These are phyloP conservation scores for Solanum sparsipilum DNA, from an alignment of 257 asterid species.

Conservation along the genomic window DNA sequence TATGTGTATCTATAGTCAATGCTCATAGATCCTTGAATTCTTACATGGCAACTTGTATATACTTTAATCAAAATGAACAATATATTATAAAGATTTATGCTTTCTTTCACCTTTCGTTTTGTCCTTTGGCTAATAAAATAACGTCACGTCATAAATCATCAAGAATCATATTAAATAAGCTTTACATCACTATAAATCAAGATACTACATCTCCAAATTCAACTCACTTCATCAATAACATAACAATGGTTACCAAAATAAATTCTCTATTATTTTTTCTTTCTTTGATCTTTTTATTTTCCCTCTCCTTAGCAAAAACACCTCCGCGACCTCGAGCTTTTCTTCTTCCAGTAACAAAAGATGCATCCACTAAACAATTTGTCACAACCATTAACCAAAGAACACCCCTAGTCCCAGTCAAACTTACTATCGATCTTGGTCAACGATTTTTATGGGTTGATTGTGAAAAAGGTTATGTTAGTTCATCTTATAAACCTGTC, in stretches of 20 bases:
- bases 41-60: not conserved
- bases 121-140: not conserved
- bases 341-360: slow-evolving; percentile 22
- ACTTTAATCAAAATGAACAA: not conserved
- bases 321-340: slow-evolving; percentile 9
- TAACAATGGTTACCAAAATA: not conserved
- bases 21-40: not conserved
- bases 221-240: not conserved
- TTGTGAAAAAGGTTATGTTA: slow-evolving; percentile 15
- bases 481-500: slow-evolving; percentile 11
- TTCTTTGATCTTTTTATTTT: not conserved
- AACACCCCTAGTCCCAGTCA: slow-evolving; percentile 27
- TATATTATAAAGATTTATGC: not conserved
- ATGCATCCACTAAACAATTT: slow-evolving; percentile 27
- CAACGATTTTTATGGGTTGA: slow-evolving; percentile 38
- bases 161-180: not conserved
- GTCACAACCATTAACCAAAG: slow-evolving; percentile 23
- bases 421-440: slow-evolving; percentile 27
- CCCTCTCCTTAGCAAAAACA: not conserved
- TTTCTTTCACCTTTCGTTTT: not conserved
- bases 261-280: not conserved
- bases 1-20: not conserved
- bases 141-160: not conserved
- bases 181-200: not conserved
- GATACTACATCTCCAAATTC: not conserved